phyloP scores from a whole-genome alignment of 805 yeast species.

The Candida ascalaphidarum region DNA sequence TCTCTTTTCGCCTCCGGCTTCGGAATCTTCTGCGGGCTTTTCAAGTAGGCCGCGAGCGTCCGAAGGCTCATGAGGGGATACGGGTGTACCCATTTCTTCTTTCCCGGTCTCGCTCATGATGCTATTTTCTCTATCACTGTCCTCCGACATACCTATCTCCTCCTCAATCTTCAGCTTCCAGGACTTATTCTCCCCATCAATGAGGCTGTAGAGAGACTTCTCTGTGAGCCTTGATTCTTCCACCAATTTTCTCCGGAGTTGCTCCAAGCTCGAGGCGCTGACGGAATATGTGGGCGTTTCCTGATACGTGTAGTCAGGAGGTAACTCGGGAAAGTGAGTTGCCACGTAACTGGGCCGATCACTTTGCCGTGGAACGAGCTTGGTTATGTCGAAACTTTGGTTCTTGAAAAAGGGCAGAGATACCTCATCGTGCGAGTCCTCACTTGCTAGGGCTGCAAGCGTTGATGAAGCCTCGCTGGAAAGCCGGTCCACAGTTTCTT shows the following conservation, averaged over 20 bases:
- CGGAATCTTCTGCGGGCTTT: not conserved
- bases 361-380: conserved; percentile 45
- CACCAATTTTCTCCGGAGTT: conserved; percentile 62
- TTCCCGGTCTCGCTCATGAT: conserved; percentile 12
- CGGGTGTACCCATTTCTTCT: not conserved
- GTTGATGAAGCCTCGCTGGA: no score
- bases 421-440: conserved; percentile 21
- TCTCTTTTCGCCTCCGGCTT: not conserved
- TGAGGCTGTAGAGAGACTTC: conserved; percentile 57
- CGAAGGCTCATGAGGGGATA: no score
- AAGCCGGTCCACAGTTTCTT: no score
- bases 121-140: conserved; percentile 10
- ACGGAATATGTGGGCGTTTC: conserved; percentile 63
- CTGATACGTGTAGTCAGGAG: conserved; percentile 89
- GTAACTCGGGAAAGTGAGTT: conserved; percentile 75
- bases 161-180: conserved; percentile 20
- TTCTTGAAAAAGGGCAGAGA: conserved; percentile 47
- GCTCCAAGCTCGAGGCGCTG: conserved; percentile 59
- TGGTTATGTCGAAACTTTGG: conserved; percentile 41
- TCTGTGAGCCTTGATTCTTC: conserved; percentile 80
- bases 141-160: conserved; percentile 9
- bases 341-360: conserved; percentile 46
- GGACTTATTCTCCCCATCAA: conserved; percentile 28
- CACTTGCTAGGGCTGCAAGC: no score
- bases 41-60: conserved; percentile 1